Evolutionary conservation across 768 basidiomycete species (phyloP), one percentile per base, ranked within the genome.

Genomic region (Epithele typhae): DNA sequence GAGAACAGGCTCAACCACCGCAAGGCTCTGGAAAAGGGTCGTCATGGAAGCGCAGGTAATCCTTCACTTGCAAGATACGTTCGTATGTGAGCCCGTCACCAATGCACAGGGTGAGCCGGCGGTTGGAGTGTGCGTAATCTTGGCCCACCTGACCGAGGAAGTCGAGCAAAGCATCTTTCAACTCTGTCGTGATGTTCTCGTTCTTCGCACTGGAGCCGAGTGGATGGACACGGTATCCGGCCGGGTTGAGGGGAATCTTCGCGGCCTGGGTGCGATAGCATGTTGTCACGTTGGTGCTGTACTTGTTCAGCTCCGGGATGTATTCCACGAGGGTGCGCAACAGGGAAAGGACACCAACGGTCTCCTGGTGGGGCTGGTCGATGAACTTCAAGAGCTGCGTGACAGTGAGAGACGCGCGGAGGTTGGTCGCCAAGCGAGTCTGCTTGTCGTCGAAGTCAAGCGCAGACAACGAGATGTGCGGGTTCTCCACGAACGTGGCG

Each of bases 41-140:
- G 10, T 43, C 23, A 7, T 43, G 40, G 25, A 39, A 23, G 9
- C 34, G 41, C 35, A 53, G 51, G 23, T 45, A 49, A 37, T 50
- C 25, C 35, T 54, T 49, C 18, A 57, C 38, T 19, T 45, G 41
- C 14, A 48, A 11, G 3, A 56, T 35, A 49, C 61, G 62, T 44
- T 70, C 61, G 48, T 48, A 72, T 2, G 69, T 67, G 25, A 69
- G 1, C 70, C n/a, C 68, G 53, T 71, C 67, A 1, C 69, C 67
- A 11, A 64, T 63, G 18, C 64, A 41, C 0, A 55, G 46, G 3
- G 65, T 40, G 1, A 66, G 47, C 4, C 52, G 51, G 3, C 37
- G 40, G 1, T 57, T 40, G 40, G 59, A 62, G 3, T 45, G 18
- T 2, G 54, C 58, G 0, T 40, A 40, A 5, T 43, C 52, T 37